A percentile compares a stretch with the other conserved stretches of the same genome.
Conservation (phyloP, 2,329 filamentous ascomycete genomes). For the Trichocomaceae sp. region DNA sequence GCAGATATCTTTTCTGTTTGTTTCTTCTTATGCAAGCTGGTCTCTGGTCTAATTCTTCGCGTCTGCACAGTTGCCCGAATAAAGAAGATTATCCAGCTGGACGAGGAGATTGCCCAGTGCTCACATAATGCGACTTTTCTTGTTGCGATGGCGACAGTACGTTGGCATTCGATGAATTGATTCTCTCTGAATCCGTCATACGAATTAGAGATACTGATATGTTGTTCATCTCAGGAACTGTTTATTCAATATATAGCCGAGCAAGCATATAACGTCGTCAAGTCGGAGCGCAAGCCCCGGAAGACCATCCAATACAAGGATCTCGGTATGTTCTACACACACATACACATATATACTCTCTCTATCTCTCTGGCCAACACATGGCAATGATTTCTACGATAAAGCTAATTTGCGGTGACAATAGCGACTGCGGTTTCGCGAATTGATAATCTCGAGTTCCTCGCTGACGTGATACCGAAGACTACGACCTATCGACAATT, state of each 20-base stretch:
- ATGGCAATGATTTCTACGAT: background rate
- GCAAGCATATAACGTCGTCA: constrained; percentile 80
- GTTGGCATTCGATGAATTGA: constrained; percentile 19
- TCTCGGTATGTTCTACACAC: constrained; percentile 59
- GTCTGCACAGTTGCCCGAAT: constrained; percentile 69
- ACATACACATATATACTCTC: too few species aligned
- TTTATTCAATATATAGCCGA: constrained; percentile 89
- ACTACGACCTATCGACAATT: constrained; percentile 74
- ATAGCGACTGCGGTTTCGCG: constrained; percentile 76
- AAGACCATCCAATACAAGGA: constrained; percentile 96
- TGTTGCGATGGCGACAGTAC: constrained; percentile 80
- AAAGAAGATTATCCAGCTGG: constrained; percentile 87
- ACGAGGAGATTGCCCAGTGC: constrained; percentile 77
- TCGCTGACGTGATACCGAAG: constrained; percentile 82
- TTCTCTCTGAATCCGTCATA: background rate
- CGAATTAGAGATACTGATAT: constrained; percentile 6
- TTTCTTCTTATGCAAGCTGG: background rate
- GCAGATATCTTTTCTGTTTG: too few species aligned
- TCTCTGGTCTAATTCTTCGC: background rate
- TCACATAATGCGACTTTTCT: constrained; percentile 93
- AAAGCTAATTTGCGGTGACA: constrained; percentile 11
- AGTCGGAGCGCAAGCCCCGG: constrained; percentile 83
- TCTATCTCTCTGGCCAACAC: background rate
- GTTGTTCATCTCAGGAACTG: constrained; percentile 59
- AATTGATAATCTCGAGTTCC: constrained; percentile 90